Base-by-base conservation (phyloP, 169 alveolate species). In the Plasmodium gallinaceum region DNA sequence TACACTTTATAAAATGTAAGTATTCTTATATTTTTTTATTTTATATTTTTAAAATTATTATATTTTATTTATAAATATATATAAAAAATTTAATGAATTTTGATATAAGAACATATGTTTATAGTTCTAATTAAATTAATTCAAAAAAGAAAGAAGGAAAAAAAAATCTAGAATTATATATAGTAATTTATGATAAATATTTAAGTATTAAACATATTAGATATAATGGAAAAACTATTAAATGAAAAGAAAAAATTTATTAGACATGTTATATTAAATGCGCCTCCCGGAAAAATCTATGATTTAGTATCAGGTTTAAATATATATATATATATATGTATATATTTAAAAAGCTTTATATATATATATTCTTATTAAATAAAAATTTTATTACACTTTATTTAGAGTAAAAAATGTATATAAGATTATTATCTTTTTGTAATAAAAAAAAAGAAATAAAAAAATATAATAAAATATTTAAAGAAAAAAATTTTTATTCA, bases 231-330 rank as follows among this genome's bases (percentile, higher is more conserved):
- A 16, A 80, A 43, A 45, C n/a, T 46, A 43, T 46, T 80, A 70
- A 80, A 80, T 80, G 90, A 80, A 68, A 80, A 80, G 73, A 80
- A 80, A 42, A 80, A 80, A 16, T 80, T 80, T 68, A 80, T 80
- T 66, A 80, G 73, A 66, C 90, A 80, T 43, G 90, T 80, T 52
- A 32, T 80, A 61, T 52, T 42, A 37, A 66, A 80, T 61, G 22
- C 90, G 1, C 90, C 83, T 20, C 90, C 90, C 16, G 90, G 75
- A 62, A 80, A 80, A 42, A 16, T 80, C 66, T 16, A 37, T 9
- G 90, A 80, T 61, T 80, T 80, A 43, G 72, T 80, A 7, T 66
- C 78, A 80, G 73, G 90, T 80, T 42, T 37, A 72, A 20, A 60
- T 18, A 5, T 60, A 20, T 20, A 7, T 22, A 9, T 64, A 14